Evolutionary conservation across 2,329 filamentous ascomycete species (phyloP), one percentile per base, ranked within the genome.

Genomic region (Aureobasidium sp.): DNA sequence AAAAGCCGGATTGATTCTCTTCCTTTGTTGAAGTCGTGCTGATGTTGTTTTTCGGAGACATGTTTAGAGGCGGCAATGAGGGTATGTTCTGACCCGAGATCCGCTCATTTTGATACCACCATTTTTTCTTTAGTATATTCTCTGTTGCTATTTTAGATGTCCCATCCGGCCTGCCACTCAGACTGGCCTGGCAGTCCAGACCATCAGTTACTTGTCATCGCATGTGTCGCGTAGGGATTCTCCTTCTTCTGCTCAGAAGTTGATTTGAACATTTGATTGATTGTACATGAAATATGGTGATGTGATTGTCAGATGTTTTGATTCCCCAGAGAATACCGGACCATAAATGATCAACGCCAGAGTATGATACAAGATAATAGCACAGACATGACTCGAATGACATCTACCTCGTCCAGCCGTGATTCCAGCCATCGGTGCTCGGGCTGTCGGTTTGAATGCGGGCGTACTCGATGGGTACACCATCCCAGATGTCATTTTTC

Each of bases 401-500:
- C 9, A 42, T 57, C 40, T 65, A 76, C 75, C 87, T 83, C 79
- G 86, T 96, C 94, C 94, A 99, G 14, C 79, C 87, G 76, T 96
- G 86, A 77, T 97, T 94, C 91, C 93, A 99, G n/a, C 90, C 85
- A 67, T 87, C 84, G 70, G 81, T 82, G 0, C 81, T 79, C 7
- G 93, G 93, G 54, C 84, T 90, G 72, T 97, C 93, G 35, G 89
- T 93, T 82, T 96, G 89, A 65, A 84, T 79, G 66, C 89, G 80
- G 31, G 89, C 89, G 79, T 96, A 97, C 81, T 99, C 94, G 70
- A 97, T 92, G 15, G 94, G 94, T 62, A 97, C 82, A 63, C 86
- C 85, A 57, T 86, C 81, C 78, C 88, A 96, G 19, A 96, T 80
- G 7, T 89, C 90, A 76, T 88, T 89, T 85, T 97, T 97, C 76